phyloP scores from a whole-genome alignment of 2,329 filamentous ascomycete genomes.

The Verticillium dahliae region DNA sequence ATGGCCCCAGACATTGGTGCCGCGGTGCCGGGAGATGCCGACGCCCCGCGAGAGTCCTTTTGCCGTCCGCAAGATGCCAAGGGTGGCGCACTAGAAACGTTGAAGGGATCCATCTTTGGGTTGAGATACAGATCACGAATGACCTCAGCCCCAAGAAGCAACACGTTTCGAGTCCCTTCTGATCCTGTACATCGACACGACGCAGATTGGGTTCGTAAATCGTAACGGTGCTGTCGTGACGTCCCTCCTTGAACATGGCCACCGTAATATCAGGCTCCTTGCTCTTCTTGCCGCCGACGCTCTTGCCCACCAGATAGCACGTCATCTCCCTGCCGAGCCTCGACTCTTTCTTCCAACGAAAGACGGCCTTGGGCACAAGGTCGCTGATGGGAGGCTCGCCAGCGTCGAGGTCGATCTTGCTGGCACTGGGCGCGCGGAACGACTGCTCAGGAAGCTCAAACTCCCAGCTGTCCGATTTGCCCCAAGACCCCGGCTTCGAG shows the following conservation, averaged over 20 bases:
- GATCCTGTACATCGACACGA: conserved; percentile 86
- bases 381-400: conserved; percentile 30
- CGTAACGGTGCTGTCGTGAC: conserved; percentile 60
- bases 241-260: conserved; percentile 72
- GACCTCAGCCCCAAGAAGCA: conserved; percentile 58
- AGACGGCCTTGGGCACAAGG: conserved; percentile 67
- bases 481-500: conserved; percentile 71
- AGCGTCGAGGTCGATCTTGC: conserved; percentile 68
- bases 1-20: conserved; percentile 34
- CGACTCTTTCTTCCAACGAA: conserved; percentile 85
- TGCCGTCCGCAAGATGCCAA: conserved; percentile 20
- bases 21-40: conserved; percentile 21
- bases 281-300: conserved; percentile 65
- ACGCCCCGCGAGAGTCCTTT: conserved; percentile 33
- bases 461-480: conserved; percentile 74
- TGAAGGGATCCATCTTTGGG: conserved; percentile 69
- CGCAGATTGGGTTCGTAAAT: conserved; percentile 91
- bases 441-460: conserved; percentile 86
- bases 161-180: conserved; percentile 85
- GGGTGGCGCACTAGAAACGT: conserved; percentile 47
- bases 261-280: conserved; percentile 94
- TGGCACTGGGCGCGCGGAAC: conserved; percentile 74
- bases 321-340: conserved; percentile 82
- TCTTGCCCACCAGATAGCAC: conserved; percentile 78
- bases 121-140: conserved; percentile 60